Percentiles rank a stretch among this genome's conserved stretches.
These are phyloP conservation scores for Populus tremula DNA, from an alignment of 345 rosid species.

Conservation along the genomic window DNA sequence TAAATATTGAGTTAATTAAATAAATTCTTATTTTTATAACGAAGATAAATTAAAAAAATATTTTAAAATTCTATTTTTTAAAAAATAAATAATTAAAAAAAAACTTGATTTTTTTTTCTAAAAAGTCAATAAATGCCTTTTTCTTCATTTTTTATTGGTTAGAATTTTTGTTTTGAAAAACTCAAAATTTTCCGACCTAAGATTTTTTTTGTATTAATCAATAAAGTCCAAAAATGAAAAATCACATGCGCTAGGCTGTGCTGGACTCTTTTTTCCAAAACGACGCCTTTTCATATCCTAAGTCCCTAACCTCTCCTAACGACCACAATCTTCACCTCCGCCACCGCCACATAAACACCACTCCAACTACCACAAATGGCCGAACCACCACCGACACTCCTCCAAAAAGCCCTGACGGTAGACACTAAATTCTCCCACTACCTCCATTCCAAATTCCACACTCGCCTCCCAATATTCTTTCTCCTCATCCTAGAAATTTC, in stretches of 20 bases:
- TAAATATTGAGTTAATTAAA: no score
- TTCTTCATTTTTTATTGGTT: no score
- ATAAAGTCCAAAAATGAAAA: no score
- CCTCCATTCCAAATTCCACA: constrained; percentile 49
- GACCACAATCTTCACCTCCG: not conserved
- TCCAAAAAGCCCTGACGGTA: constrained; percentile 34
- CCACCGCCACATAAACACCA: not conserved
- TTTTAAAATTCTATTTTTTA: no score
- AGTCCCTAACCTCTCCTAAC: not conserved
- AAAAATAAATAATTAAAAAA: no score
- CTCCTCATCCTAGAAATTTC: constrained; percentile 70
- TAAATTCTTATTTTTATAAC: no score
- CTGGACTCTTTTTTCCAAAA: not conserved
- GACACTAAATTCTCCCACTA: constrained; percentile 53
- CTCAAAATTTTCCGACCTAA: no score
- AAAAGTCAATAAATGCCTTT: no score
- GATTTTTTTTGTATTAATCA: no score
- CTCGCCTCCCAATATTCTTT: constrained; percentile 44
- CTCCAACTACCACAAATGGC: not conserved
- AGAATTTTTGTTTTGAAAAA: no score
- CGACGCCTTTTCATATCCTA: not conserved
- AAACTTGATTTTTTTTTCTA: no score
- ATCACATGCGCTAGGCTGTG: not conserved
- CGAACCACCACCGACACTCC: constrained; percentile 6
- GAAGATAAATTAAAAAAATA: no score